Percentiles rank a stretch among this genome's conserved stretches.
Evolutionary conservation across 2,329 filamentous ascomycete species (phyloP).

Genomic region (Apiospora marii): DNA sequence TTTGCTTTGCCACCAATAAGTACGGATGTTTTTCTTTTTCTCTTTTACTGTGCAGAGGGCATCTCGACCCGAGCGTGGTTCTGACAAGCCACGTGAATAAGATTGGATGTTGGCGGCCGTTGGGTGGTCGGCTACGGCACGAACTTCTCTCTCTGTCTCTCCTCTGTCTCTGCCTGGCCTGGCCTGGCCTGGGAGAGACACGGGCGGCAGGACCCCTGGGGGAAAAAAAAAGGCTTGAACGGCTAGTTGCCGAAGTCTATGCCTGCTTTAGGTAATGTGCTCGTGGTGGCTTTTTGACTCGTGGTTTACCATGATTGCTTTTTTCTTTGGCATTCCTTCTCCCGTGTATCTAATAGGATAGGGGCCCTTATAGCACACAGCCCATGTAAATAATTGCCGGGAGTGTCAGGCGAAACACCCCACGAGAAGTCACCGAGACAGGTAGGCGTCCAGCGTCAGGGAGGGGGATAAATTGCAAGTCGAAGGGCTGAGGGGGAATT

Average conservation of each 20-base stretch:
- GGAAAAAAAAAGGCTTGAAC: conserved; percentile 7
- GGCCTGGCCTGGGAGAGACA: not conserved
- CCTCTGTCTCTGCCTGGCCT: too few species aligned
- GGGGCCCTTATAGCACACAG: not conserved
- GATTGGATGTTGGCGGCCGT: conserved; percentile 17
- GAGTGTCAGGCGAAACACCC: conserved; percentile 1
- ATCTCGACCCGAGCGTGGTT: conserved; percentile 15
- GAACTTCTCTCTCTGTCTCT: not conserved
- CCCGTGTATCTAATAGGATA: not conserved
- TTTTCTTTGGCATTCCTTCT: not conserved
- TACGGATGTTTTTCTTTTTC: not conserved
- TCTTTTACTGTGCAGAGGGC: not conserved
- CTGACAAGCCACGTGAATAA: conserved; percentile 23
- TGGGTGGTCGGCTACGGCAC: conserved; percentile 5
- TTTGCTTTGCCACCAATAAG: not conserved
- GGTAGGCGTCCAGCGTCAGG: not conserved
- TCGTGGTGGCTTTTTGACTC: conserved; percentile 21
- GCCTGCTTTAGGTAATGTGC: conserved; percentile 21
- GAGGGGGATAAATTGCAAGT: too few species aligned
- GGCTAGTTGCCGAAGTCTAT: conserved; percentile 24
- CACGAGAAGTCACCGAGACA: not conserved
- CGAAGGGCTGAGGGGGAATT: not conserved
- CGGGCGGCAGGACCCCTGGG: not conserved
- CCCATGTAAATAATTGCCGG: conserved; percentile 2
- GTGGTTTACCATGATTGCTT: conserved; percentile 17